phyloP scores from a whole-genome alignment of 2,329 filamentous ascomycete species.

The Lecanicillium sp. region DNA sequence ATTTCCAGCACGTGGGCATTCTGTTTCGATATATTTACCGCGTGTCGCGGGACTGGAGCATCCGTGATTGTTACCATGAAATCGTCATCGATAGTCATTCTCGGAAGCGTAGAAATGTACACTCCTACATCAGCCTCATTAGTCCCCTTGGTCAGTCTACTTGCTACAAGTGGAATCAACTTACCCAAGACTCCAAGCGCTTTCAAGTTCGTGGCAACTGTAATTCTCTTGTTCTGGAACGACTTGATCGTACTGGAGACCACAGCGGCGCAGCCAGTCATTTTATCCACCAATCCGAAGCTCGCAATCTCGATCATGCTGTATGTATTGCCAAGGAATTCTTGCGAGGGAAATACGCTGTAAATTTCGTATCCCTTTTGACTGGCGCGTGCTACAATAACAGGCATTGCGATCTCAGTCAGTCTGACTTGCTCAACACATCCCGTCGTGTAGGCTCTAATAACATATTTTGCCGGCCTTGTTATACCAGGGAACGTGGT shows the following conservation, averaged over 20 bases:
- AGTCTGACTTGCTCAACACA: neutral
- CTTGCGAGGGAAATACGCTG: conserved; percentile 58
- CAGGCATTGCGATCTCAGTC: neutral
- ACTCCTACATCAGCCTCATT: conserved; percentile 38
- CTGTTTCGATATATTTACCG: conserved; percentile 49
- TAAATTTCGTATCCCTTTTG: conserved; percentile 72
- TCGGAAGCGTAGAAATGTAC: conserved; percentile 63
- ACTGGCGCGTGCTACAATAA: conserved; percentile 17
- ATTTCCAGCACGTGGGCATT: conserved; percentile 61
- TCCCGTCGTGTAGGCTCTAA: conserved; percentile 7
- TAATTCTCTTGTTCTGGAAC: conserved; percentile 46
- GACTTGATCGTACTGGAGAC: conserved; percentile 51
- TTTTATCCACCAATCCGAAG: conserved; percentile 75
- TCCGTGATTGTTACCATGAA: conserved; percentile 71
- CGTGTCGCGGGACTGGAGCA: conserved; percentile 56
- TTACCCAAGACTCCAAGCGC: conserved; percentile 67
- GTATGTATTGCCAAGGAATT: conserved; percentile 37
- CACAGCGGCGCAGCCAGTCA: conserved; percentile 80
- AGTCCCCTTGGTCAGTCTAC: conserved; percentile 1
- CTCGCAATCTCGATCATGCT: conserved; percentile 49
- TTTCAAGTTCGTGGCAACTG: conserved; percentile 64
- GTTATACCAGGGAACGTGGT: conserved; percentile 3
- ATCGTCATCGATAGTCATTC: conserved; percentile 51
- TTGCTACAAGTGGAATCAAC: conserved; percentile 13
- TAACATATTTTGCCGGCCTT: neutral